These are phyloP conservation scores for Globisporangium nunn DNA, from an alignment of 352 stramenopile genomes.

Conservation along the genomic window DNA sequence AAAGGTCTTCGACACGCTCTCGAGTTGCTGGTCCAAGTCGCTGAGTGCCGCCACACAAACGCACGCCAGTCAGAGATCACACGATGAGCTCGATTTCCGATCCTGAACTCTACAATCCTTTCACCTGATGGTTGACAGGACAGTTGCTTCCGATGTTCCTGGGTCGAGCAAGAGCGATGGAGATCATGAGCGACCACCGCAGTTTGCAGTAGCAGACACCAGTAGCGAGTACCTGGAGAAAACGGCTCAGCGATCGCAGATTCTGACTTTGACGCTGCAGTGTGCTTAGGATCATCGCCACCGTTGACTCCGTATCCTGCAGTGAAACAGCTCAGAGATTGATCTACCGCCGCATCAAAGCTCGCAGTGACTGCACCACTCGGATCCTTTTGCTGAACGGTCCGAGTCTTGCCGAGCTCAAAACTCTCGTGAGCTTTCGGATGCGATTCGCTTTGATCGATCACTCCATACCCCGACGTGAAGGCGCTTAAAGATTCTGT, in stretches of 20 bases:
- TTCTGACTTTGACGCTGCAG: neutral
- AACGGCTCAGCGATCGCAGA: neutral
- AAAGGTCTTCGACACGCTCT: slow-evolving; percentile 14
- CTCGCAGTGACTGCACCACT: neutral
- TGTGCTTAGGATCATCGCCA: neutral
- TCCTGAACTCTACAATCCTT: too few species aligned
- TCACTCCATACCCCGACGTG: slow-evolving; percentile 12
- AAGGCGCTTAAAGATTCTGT: slow-evolving; percentile 15
- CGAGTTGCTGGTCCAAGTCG: slow-evolving; percentile 24
- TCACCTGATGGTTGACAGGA: slow-evolving; percentile 13
- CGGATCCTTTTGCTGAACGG: neutral
- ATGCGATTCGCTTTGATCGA: neutral
- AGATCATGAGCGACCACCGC: neutral
- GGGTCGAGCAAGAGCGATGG: neutral
- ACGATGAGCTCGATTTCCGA: too few species aligned
- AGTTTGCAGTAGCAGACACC: too few species aligned
- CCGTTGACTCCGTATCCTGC: slow-evolving; percentile 7
- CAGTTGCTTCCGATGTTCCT: slow-evolving; percentile 5
- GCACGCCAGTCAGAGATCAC: neutral
- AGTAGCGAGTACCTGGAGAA: neutral
- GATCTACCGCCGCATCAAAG: neutral
- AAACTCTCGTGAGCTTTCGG: too few species aligned
- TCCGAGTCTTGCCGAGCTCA: too few species aligned
- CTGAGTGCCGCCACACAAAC: neutral
- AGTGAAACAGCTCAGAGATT: slow-evolving; percentile 13